Evolutionary conservation across 2,329 filamentous ascomycete species (phyloP).

Genomic region (Venturiaceae sp.): DNA sequence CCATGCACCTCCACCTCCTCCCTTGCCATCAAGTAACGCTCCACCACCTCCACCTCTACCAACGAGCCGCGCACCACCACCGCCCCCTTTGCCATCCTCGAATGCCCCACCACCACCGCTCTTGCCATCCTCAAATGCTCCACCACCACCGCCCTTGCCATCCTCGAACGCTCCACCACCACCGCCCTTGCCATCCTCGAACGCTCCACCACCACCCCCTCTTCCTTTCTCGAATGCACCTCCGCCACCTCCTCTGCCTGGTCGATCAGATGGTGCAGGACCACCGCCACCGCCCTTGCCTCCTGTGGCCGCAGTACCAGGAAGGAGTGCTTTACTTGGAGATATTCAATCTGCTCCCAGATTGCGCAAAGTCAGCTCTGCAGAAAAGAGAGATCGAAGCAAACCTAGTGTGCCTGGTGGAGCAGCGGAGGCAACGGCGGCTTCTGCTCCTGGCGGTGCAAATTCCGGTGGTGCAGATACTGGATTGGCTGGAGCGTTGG

Average conservation of each 20-base stretch:
- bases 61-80: slow-evolving; percentile 13
- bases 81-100: slow-evolving; percentile 19
- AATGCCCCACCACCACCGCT: slow-evolving; percentile 29
- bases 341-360: slow-evolving; percentile 58
- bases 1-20: slow-evolving; percentile 33
- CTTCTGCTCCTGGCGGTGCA: slow-evolving; percentile 40
- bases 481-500: slow-evolving; percentile 47
- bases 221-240: slow-evolving; percentile 22
- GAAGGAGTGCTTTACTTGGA: slow-evolving; percentile 43
- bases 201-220: slow-evolving; percentile 36
- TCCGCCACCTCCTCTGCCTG: slow-evolving; percentile 29
- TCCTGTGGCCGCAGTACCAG: slow-evolving; percentile 16
- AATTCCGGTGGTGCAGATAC: slow-evolving; percentile 25
- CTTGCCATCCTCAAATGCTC: slow-evolving; percentile 20
- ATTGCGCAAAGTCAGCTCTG: slow-evolving; percentile 66
- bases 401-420: slow-evolving; percentile 48
- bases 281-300: slow-evolving; percentile 32
- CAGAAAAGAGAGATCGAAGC: slow-evolving; percentile 63
- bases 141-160: slow-evolving; percentile 28
- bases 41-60: slow-evolving; percentile 19
- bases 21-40: slow-evolving; percentile 18
- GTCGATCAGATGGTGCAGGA: slow-evolving; percentile 24
- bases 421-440: slow-evolving; percentile 33
- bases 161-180: slow-evolving; percentile 25
- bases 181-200: slow-evolving; percentile 14